phyloP scores from a whole-genome alignment of 495 filamentous ascomycete species.

The Parathielavia appendiculata region DNA sequence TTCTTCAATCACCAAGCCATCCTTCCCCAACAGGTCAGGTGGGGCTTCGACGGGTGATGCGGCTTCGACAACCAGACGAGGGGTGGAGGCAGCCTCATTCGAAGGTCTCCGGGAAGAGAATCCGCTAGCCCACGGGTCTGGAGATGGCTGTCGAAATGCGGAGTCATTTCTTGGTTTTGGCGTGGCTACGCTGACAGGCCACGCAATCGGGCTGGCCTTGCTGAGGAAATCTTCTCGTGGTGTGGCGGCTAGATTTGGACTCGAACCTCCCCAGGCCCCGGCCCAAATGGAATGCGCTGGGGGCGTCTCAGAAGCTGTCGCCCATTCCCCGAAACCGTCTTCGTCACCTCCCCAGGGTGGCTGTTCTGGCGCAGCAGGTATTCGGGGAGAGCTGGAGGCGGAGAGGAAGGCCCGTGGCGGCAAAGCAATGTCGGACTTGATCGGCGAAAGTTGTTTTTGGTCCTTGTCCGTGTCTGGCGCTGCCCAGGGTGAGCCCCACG shows the following conservation, averaged over 20 bases:
- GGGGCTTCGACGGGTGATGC: slow-evolving; percentile 6
- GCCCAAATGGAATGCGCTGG: slow-evolving; percentile 35
- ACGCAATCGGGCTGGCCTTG: slow-evolving; percentile 37
- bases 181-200: slow-evolving; percentile 38
- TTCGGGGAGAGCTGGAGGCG: slow-evolving; percentile 28
- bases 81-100: slow-evolving; percentile 19
- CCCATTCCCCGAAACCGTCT: slow-evolving; percentile 41
- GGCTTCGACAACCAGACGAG: slow-evolving; percentile 21
- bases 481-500: slow-evolving; percentile 52
- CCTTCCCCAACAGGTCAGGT: not conserved
- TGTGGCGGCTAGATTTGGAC: slow-evolving; percentile 31
- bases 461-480: slow-evolving; percentile 34
- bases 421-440: slow-evolving; percentile 38
- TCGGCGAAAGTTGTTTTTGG: slow-evolving; percentile 27
- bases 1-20: not conserved
- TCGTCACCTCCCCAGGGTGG: slow-evolving; percentile 47
- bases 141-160: slow-evolving; percentile 43
- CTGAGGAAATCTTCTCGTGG: slow-evolving; percentile 29
- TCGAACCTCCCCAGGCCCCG: slow-evolving; percentile 31
- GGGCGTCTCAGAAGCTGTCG: slow-evolving; percentile 26
- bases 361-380: slow-evolving; percentile 27
- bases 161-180: slow-evolving; percentile 26
- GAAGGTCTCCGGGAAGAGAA: slow-evolving; percentile 22
- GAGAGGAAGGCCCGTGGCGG: slow-evolving; percentile 45
- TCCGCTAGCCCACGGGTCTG: slow-evolving; percentile 48